Conservation (phyloP, 768 basidiomycete species). For the Megacollybia marginata region DNA sequence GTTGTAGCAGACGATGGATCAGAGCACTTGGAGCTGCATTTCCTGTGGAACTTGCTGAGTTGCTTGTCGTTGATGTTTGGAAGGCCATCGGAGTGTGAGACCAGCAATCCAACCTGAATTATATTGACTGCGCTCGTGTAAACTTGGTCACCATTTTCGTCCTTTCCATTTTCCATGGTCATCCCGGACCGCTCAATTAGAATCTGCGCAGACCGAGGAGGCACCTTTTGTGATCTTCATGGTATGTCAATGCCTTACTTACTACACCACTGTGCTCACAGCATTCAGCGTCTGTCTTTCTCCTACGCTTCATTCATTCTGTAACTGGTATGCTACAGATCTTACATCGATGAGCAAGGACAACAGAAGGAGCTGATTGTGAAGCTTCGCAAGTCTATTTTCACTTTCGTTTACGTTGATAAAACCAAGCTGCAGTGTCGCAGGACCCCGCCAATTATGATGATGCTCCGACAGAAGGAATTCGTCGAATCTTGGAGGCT, state of each 20-base stretch:
- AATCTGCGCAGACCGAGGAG: too few species aligned
- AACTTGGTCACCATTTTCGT: too few species aligned
- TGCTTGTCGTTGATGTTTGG: not conserved
- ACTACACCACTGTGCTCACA: too few species aligned
- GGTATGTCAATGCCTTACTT: too few species aligned
- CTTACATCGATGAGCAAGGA: slow-evolving; percentile 61
- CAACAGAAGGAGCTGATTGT: slow-evolving; percentile 79
- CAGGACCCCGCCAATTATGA: slow-evolving; percentile 83
- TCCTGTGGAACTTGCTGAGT: not conserved
- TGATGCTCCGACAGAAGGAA: slow-evolving; percentile 94
- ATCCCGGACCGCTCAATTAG: too few species aligned
- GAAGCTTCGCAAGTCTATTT: slow-evolving; percentile 63
- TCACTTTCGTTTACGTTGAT: not conserved
- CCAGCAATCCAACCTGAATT: too few species aligned
- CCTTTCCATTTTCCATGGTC: too few species aligned
- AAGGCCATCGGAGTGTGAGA: not conserved
- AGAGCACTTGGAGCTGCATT: not conserved
- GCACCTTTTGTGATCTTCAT: too few species aligned
- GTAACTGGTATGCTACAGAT: slow-evolving; percentile 28
- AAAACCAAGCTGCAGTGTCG: slow-evolving; percentile 47
- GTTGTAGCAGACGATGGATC: not conserved
- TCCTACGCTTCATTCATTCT: too few species aligned
- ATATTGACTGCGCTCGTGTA: too few species aligned
- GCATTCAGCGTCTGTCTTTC: too few species aligned
- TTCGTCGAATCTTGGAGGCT: slow-evolving; percentile 76